A percentile compares a stretch with the other conserved stretches of the same genome.
These are phyloP conservation scores for Thymus mandschuricus DNA, from an alignment of 257 asterid genomes.

Conservation along the genomic window DNA sequence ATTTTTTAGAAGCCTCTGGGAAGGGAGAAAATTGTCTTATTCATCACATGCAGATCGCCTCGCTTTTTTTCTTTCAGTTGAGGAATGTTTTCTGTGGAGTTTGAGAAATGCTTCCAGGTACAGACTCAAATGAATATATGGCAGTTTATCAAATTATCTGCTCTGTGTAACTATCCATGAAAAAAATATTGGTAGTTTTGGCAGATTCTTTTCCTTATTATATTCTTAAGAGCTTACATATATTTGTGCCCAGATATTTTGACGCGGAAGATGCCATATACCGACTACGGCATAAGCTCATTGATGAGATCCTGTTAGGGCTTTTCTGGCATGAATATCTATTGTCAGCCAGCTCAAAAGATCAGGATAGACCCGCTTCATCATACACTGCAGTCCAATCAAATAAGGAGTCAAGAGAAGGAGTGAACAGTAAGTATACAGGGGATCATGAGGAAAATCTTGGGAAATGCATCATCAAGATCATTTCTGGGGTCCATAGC, in stretches of 20 bases:
- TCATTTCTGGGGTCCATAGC: slow-evolving; percentile 63
- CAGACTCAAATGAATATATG: slow-evolving; percentile 21
- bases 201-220: slow-evolving; percentile 23
- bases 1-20: slow-evolving; percentile 84
- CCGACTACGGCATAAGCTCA: slow-evolving; percentile 53
- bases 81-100: slow-evolving; percentile 85
- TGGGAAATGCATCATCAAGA: slow-evolving; percentile 81
- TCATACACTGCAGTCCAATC: slow-evolving; percentile 38
- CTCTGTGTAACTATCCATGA: slow-evolving; percentile 13
- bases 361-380: slow-evolving; percentile 41
- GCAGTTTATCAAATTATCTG: background rate
- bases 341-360: slow-evolving; percentile 47
- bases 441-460: slow-evolving; percentile 60
- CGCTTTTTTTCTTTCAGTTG: slow-evolving; percentile 69
- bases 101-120: slow-evolving; percentile 84
- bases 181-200: slow-evolving; percentile 7
- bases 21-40: slow-evolving; percentile 69
- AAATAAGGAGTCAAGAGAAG: slow-evolving; percentile 59
- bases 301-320: slow-evolving; percentile 65
- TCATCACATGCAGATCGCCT: slow-evolving; percentile 58
- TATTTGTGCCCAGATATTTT: slow-evolving; percentile 49
- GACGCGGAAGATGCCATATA: slow-evolving; percentile 54
- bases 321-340: slow-evolving; percentile 83
- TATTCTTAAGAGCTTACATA: slow-evolving; percentile 30
- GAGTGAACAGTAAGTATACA: slow-evolving; percentile 49